Percentiles rank a stretch among this genome's conserved stretches.
Conservation (phyloP, 352 stramenopile species). For the Pythium myriotylum region DNA sequence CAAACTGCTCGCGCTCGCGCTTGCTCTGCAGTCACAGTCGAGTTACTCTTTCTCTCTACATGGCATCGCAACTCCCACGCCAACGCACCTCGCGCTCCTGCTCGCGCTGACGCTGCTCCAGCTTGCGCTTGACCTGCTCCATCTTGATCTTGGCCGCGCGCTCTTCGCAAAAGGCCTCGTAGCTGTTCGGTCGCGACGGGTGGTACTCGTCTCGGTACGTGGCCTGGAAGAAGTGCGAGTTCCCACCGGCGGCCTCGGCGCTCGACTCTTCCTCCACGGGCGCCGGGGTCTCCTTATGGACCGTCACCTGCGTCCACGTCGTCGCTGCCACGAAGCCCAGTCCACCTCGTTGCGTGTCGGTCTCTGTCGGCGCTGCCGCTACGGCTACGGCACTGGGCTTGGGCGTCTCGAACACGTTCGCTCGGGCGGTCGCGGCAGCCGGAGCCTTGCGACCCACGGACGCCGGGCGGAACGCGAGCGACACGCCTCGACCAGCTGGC, state of each 20-base stretch:
- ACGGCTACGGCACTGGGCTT: neutral
- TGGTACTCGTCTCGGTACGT: slow-evolving; percentile 89
- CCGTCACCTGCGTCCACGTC: slow-evolving; percentile 83
- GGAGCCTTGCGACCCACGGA: slow-evolving; percentile 46
- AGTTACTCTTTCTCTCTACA: no score
- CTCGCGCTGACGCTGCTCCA: slow-evolving; percentile 74
- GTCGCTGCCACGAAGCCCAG: slow-evolving; percentile 92
- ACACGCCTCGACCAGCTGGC: slow-evolving; percentile 28
- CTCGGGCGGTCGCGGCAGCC: neutral
- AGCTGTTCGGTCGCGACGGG: slow-evolving; percentile 86
- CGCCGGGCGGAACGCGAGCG: slow-evolving; percentile 60
- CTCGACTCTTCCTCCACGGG: slow-evolving; percentile 19
- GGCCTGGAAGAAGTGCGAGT: slow-evolving; percentile 64
- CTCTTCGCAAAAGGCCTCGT: slow-evolving; percentile 87
- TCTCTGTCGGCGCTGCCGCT: neutral
- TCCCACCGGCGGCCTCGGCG: neutral
- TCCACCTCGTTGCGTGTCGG: slow-evolving; percentile 65
- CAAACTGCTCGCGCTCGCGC: slow-evolving; percentile 65
- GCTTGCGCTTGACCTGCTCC: slow-evolving; percentile 79
- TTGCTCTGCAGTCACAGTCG: slow-evolving; percentile 69
- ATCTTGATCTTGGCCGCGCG: slow-evolving; percentile 73
- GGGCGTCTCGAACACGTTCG: neutral
- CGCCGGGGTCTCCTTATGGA: slow-evolving; percentile 25
- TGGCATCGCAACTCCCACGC: no score
- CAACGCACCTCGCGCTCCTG: slow-evolving; percentile 65